Evolutionary conservation across 2,329 filamentous ascomycete species (phyloP).

Genomic region (Arthroderma sp.): DNA sequence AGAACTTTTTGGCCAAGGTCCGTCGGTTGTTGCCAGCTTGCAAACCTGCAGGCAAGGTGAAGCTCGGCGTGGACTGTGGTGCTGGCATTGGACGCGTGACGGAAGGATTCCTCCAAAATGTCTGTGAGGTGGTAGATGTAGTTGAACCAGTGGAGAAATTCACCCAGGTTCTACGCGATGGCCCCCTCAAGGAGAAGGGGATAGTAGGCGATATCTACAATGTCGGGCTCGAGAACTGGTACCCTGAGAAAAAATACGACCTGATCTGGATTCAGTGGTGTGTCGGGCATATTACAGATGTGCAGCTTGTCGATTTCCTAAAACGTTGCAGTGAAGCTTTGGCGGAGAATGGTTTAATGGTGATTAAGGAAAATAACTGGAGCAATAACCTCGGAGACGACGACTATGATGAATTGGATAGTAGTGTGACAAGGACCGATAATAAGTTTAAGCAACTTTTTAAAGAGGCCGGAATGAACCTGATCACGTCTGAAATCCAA

Average conservation of each 20-base stretch:
- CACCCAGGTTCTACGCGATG: conserved; percentile 44
- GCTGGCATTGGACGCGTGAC: conserved; percentile 74
- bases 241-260: conserved; percentile 48
- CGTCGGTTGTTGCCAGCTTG: conserved; percentile 23
- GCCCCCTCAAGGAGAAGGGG: conserved; percentile 26
- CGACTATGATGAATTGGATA: conserved; percentile 62
- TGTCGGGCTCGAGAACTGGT: conserved; percentile 62
- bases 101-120: conserved; percentile 55
- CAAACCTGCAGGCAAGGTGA: conserved; percentile 9
- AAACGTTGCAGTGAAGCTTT: conserved; percentile 43
- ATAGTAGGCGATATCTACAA: conserved; percentile 54
- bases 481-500: conserved; percentile 62
- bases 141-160: conserved; percentile 79
- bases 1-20: conserved; percentile 56
- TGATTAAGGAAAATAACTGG: conserved; percentile 70
- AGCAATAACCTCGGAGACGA: conserved; percentile 43
- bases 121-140: conserved; percentile 63
- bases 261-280: conserved; percentile 91
- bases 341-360: conserved; percentile 36
- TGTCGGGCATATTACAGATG: conserved; percentile 65
- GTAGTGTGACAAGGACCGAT: conserved; percentile 65
- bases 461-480: conserved; percentile 49
- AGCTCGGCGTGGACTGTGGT: conserved; percentile 44
- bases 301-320: conserved; percentile 56
- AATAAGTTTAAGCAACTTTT: conserved; percentile 59